phyloP scores from a whole-genome alignment of 352 stramenopile genomes.

The Phytophthora pinifolia region DNA sequence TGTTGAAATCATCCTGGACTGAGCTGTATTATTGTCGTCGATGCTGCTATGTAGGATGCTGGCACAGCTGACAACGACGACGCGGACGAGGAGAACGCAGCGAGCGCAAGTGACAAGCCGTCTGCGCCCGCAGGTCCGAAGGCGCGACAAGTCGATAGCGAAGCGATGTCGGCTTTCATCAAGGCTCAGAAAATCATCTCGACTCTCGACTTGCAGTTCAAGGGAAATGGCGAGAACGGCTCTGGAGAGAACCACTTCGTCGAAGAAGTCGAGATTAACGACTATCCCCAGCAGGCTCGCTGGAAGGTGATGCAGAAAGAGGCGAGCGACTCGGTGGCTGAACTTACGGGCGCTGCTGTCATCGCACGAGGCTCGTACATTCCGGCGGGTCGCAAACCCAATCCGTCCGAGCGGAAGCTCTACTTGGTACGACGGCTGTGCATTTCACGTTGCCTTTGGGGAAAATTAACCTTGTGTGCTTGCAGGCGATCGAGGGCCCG shows the following conservation, averaged over 20 bases:
- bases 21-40: constrained; percentile 8
- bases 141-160: constrained; percentile 42
- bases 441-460: neutral
- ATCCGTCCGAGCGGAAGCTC: constrained; percentile 84
- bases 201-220: constrained; percentile 80
- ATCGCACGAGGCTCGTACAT: constrained; percentile 90
- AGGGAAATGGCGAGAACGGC: constrained; percentile 45
- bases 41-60: constrained; percentile 35
- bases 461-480: constrained; percentile 5
- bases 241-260: constrained; percentile 70
- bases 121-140: constrained; percentile 18
- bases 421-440: constrained; percentile 63
- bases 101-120: constrained; percentile 20
- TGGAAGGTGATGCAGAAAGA: constrained; percentile 90
- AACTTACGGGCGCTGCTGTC: constrained; percentile 88
- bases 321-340: constrained; percentile 79
- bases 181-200: constrained; percentile 87
- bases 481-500: constrained; percentile 77
- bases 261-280: constrained; percentile 94
- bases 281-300: constrained; percentile 91
- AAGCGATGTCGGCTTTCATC: constrained; percentile 72
- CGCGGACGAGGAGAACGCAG: constrained; percentile 35
- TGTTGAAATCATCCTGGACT: constrained; percentile 1
- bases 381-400: constrained; percentile 80
- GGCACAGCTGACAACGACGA: constrained; percentile 61